phyloP scores from a whole-genome alignment of 805 yeast genomes.

The Isabelozyma pseudorhagii region DNA sequence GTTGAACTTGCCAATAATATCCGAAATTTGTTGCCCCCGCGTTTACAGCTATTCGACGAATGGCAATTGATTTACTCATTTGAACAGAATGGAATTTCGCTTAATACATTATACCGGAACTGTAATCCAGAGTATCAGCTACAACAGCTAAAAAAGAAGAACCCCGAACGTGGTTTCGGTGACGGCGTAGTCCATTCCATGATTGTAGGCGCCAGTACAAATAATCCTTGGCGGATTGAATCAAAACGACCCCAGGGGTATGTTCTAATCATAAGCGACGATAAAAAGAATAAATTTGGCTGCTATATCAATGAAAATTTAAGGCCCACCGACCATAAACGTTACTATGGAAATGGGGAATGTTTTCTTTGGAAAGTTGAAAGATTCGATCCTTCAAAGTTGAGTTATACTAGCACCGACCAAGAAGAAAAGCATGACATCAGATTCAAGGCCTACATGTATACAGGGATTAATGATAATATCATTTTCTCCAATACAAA shows the following conservation, averaged over 20 bases:
- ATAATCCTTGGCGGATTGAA: constrained; percentile 5
- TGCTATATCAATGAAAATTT: constrained; percentile 73
- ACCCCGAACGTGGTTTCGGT: constrained; percentile 30
- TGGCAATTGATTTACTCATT: constrained; percentile 83
- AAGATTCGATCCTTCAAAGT: constrained; percentile 20
- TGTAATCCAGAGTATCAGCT: constrained; percentile 44
- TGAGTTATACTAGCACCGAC: constrained; percentile 4
- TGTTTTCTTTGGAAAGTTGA: constrained; percentile 88
- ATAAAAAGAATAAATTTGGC: constrained; percentile 65
- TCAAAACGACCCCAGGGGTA: constrained; percentile 57
- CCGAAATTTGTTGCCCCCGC: constrained; percentile 67
- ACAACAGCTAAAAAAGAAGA: constrained; percentile 12
- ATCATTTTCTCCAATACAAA: constrained; percentile 76
- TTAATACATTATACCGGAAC: constrained; percentile 69
- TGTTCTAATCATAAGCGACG: constrained; percentile 68
- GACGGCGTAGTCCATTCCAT: constrained; percentile 30
- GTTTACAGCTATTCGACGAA: constrained; percentile 70
- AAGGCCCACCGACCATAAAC: constrained; percentile 64
- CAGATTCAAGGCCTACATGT: constrained; percentile 76
- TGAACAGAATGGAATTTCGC: constrained; percentile 89
- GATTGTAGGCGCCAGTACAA: constrained; percentile 18
- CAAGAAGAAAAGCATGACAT: constrained; percentile 1
- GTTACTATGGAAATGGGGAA: constrained; percentile 92
- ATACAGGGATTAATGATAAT: constrained; percentile 85
- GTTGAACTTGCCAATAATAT: constrained; percentile 70